Evolutionary conservation across 1,139 yeast genomes (phyloP).

Genomic region (Candida tropicalis): DNA sequence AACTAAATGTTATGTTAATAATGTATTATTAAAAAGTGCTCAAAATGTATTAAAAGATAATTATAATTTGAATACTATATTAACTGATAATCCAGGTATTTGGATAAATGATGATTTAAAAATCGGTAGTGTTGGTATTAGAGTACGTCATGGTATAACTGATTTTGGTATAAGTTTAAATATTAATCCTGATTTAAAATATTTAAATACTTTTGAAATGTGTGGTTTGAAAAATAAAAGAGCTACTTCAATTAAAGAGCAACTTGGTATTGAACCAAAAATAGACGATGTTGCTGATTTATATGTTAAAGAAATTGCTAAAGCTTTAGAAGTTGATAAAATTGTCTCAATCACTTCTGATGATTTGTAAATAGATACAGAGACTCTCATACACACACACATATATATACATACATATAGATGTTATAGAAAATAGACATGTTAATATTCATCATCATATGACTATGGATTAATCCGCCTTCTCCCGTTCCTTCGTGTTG

Average conservation of each 20-base stretch:
- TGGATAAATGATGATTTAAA: conserved; percentile 69
- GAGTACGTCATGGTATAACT: conserved; percentile 80
- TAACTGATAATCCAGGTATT: conserved; percentile 79
- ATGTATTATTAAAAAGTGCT: conserved; percentile 65
- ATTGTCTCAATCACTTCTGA: conserved; percentile 48
- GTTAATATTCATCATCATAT: too few species aligned
- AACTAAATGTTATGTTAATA: conserved; percentile 73
- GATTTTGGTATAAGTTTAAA: conserved; percentile 91
- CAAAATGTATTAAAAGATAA: conserved; percentile 51
- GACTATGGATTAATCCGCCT: too few species aligned
- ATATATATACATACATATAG: too few species aligned
- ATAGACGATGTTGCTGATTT: conserved; percentile 51
- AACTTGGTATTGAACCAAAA: conserved; percentile 21
- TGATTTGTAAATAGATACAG: conserved; percentile 15
- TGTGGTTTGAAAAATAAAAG: conserved; percentile 76
- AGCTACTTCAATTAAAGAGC: conserved; percentile 39
- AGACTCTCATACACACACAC: too few species aligned
- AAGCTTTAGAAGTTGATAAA: conserved; percentile 43
- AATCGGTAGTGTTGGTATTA: conserved; percentile 89
- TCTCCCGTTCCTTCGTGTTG: too few species aligned
- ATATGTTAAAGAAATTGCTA: conserved; percentile 57
- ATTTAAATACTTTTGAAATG: conserved; percentile 71
- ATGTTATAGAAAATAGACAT: background rate
- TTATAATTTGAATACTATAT: conserved; percentile 43
- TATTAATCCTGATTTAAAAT: conserved; percentile 69